phyloP scores from a whole-genome alignment of 305 asterid genomes.

The Rubia tinctorum region DNA sequence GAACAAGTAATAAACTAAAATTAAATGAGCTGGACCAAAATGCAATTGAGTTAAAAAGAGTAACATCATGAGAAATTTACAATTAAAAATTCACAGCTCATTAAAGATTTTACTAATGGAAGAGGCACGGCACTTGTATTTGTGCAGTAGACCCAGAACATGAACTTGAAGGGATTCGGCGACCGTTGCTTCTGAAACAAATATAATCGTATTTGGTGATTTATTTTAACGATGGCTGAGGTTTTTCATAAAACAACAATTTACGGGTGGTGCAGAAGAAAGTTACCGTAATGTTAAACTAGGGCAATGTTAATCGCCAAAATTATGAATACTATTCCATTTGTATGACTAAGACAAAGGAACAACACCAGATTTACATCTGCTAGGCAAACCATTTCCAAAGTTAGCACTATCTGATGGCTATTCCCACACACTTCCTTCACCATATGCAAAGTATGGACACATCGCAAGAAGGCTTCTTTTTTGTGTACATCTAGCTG shows the following conservation, averaged over 20 bases:
- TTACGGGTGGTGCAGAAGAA: neutral
- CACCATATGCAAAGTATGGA: neutral
- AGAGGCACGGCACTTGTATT: neutral
- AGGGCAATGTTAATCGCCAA: neutral
- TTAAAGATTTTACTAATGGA: neutral
- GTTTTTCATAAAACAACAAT: neutral
- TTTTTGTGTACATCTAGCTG: slow-evolving; percentile 28
- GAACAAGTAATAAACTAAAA: too few relatives aligned
- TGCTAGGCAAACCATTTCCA: neutral
- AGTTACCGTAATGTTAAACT: neutral
- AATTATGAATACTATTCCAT: neutral
- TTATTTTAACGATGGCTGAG: neutral
- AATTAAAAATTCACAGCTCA: too few relatives aligned
- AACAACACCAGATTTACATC: neutral
- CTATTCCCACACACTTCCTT: neutral
- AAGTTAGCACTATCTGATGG: neutral
- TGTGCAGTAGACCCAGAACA: neutral
- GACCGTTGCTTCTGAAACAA: neutral
- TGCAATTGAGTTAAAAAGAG: too few relatives aligned
- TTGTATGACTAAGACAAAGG: slow-evolving; percentile 2
- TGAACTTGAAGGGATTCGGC: neutral
- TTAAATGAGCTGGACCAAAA: too few relatives aligned
- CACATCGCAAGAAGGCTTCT: neutral
- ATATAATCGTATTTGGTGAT: neutral
- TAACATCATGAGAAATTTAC: too few relatives aligned